Evolutionary conservation across 2,329 filamentous ascomycete species (phyloP), one percentile per base, ranked within the genome.

Genomic region (Fusarium anthophilum): DNA sequence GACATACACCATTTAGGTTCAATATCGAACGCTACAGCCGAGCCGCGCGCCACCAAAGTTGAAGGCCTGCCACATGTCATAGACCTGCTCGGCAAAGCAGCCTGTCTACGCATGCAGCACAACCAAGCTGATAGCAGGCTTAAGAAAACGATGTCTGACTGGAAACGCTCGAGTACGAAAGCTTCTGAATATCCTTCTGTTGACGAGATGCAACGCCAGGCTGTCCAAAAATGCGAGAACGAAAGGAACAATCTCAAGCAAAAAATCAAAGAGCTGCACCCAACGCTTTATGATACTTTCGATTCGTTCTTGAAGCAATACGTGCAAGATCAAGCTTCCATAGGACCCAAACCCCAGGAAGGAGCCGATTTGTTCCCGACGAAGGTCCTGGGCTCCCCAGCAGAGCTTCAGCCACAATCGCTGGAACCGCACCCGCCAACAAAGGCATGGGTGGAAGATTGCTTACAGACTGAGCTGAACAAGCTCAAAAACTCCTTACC

Each of bases 41-140:
- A 44, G 30, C 55, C 35, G 5, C 59, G 37, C 17, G 38, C 26
- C 20, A 37, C 26, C 11, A 39, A 20, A 28, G 39, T 30, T 22
- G 59, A 72, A 7, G 58, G 38, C 70, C 44, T 76, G 24, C 51
- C 51, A 57, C 32, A 18, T 6, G 18, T 80, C 5, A 63, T 73
- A 22, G 74, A 79, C 18, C 39, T 76, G 5, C n/a, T 80, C 12
- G 74, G 70, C 28, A 74, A 81, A 13, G 74, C 74, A 50, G 64
- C 75, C 9, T 57, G 59, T 50, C 75, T 69, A 58, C 76, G 61
- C 22, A 69, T 69, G 41, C 66, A 74, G 24, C 65, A 72, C 50
- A 67, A 74, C 12, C 50, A 62, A 7, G 72, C 75, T 24, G 70
- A 70, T 9, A 75, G 68, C 15, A 74, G 58, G 37, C 68, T 67